Base-by-base conservation (phyloP, 208 protist species). In the Crithidia expoeki region DNA sequence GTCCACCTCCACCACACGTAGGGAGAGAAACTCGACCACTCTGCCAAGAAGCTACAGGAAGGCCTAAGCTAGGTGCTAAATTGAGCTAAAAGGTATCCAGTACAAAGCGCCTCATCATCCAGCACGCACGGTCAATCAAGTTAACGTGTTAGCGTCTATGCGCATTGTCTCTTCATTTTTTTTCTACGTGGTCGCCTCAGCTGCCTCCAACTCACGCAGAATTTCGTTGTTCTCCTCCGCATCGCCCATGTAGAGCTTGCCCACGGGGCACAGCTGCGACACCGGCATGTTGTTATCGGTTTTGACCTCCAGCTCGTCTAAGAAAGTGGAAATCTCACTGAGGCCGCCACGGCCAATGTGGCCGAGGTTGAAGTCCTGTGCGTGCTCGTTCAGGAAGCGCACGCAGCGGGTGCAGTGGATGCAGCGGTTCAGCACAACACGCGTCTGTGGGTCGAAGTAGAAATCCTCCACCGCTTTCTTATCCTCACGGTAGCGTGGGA, bases 351-450 rank as follows among this genome's bases (percentile, higher is more conserved):
- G 94, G 57, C 97, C 97, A 60, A 97, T 98, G 49, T 96, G 94
- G 42, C 97, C 96, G 7, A 98, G 85, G 80, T 92, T 94, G 76
- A 97, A 96, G 67, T 98, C 94, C 70, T 98, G 94, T 11, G 93
- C 94, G 62, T 98, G 92, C 81, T 99, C 97, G 70, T 94, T 94
- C 46, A 97, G 75, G 72, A 98, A 99, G 58, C 97, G 94, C 25
- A 98, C 86, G 74, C 98, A 98, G 50, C 98, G 86, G 4, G 98
- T 99, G 79, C 98, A 98, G 84, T 98, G 98, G 74, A 99, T 99
- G 86, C 98, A 99, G 3, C 97, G 89, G 61, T 95, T 98, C 76
- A 99, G 96, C 52, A 97, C 86, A 0, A 97, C 97, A 75, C 98
- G 96, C 17, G 98, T 97, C 65, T 98, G 91, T 21, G 95, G 96